Evolutionary conservation across 495 filamentous ascomycete genomes (phyloP).

Genomic region (Oleoguttula mirabilis): DNA sequence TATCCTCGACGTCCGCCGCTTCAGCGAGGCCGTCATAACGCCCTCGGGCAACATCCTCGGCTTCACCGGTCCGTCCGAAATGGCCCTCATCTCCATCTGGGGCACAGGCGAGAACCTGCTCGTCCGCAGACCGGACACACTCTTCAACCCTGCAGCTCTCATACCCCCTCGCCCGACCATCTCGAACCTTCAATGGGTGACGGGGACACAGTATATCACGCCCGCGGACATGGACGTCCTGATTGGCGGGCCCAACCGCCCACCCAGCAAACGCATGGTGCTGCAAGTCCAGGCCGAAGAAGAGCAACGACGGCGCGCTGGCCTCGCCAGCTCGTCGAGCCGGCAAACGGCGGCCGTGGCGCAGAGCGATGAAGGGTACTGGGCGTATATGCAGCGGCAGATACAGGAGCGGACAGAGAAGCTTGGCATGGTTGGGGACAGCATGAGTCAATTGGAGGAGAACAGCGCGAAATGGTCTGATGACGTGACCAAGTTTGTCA

Average conservation of each 20-base stretch:
- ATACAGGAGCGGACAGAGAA: constrained; percentile 83
- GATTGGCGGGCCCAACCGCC: constrained; percentile 79
- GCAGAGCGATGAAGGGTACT: constrained; percentile 44
- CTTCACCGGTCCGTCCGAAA: constrained; percentile 82
- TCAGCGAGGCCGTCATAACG: constrained; percentile 54
- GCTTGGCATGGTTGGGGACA: constrained; percentile 68
- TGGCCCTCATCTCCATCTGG: constrained; percentile 69
- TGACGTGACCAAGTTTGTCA: constrained; percentile 76
- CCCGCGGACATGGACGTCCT: constrained; percentile 83
- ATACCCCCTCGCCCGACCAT: constrained; percentile 85
- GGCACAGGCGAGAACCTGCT: constrained; percentile 49
- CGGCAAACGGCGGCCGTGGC: constrained; percentile 16
- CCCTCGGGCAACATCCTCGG: constrained; percentile 67
- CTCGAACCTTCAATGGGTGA: constrained; percentile 89
- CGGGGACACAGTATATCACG: constrained; percentile 83
- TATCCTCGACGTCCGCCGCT: constrained; percentile 60
- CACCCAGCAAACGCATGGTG: constrained; percentile 67
- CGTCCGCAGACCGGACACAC: constrained; percentile 47
- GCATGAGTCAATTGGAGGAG: constrained; percentile 67
- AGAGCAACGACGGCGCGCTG: constrained; percentile 42
- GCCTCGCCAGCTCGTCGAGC: constrained; percentile 30
- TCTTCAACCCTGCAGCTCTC: constrained; percentile 61
- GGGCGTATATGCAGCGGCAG: constrained; percentile 64
- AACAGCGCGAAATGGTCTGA: constrained; percentile 69
- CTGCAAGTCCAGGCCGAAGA: constrained; percentile 50